phyloP scores from a whole-genome alignment of 2,329 filamentous ascomycete species.

The Penicillium sp. region DNA sequence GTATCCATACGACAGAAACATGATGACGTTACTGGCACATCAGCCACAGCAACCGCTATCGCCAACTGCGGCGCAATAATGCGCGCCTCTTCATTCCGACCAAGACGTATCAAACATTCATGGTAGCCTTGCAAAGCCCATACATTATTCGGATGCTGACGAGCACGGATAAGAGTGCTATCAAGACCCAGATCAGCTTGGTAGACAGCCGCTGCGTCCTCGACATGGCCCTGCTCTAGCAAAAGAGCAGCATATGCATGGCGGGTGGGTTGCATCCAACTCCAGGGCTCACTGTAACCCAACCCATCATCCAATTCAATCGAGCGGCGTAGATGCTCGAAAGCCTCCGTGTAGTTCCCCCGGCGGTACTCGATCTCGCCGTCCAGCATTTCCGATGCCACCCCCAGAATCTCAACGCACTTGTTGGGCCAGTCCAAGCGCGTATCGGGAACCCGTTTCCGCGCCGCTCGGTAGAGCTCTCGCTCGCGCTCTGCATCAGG shows the following conservation, averaged over 20 bases:
- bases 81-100: slow-evolving; percentile 47
- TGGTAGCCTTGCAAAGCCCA: slow-evolving; percentile 73
- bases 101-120: slow-evolving; percentile 63
- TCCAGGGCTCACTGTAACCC: slow-evolving; percentile 73
- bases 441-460: slow-evolving; percentile 53
- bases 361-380: slow-evolving; percentile 71
- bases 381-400: slow-evolving; percentile 65
- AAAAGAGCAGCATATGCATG: slow-evolving; percentile 70
- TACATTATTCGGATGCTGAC: slow-evolving; percentile 69
- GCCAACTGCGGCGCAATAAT: slow-evolving; percentile 52
- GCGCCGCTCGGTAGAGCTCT: slow-evolving; percentile 51
- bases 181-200: slow-evolving; percentile 61
- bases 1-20: slow-evolving; percentile 54
- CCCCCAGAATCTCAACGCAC: slow-evolving; percentile 60
- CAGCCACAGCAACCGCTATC: slow-evolving; percentile 55
- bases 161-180: slow-evolving; percentile 60
- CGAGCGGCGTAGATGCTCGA: slow-evolving; percentile 56
- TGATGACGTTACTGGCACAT: slow-evolving; percentile 57
- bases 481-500: slow-evolving; percentile 55
- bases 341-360: slow-evolving; percentile 58
- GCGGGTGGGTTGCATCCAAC: slow-evolving; percentile 73
- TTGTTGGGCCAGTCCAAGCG: slow-evolving; percentile 69
- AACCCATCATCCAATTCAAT: slow-evolving; percentile 62
- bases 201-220: slow-evolving; percentile 59
- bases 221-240: slow-evolving; percentile 62